Base-by-base conservation (phyloP, 495 filamentous ascomycete species). In the Aspergillus nidulans region DNA sequence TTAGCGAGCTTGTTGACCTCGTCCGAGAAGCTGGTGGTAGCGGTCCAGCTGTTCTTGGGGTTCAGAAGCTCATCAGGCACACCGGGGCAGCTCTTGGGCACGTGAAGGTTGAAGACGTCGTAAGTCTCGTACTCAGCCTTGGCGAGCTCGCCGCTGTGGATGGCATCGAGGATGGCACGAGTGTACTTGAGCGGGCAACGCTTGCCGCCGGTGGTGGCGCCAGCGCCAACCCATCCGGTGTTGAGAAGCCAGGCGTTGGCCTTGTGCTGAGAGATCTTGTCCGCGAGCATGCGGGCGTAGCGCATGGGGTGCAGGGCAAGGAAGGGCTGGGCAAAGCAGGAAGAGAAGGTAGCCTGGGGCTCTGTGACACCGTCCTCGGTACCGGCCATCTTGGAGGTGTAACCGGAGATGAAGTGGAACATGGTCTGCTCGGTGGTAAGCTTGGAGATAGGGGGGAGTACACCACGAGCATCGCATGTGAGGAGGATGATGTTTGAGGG, bases 331-430 rank as follows among this genome's bases (percentile, higher is more conserved):
- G 95, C 94, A 76, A 98, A 98, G 87, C 94, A 98, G 25, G 92
- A 95, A 16, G 91, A 96, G 87, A 98, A 98, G 63, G 94, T 98
- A 3, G 94, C 94, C 77, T 96, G 89, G 61, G 94, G 94, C 78
- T 98, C 94, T 15, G 88, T 90, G 49, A 98, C 84, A 71, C 94
- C 94, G 49, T 97, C 89, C 77, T 98, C 94, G 43, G 94, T 98
- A 66, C 94, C 94, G 57, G 92, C 95, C 95, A 98, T 97, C 86
- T 98, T 98, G 65, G 95, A 97, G 52, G 94, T 98, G 81, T 98
- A 98, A 66, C 94, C 94, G 18, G 88, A 94, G 73, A 98, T 98
- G 83, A 98, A 98, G 83, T 98, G 94, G 84, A 97, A 98, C 92
- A 98, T 97, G 67, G 90, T 96, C 77, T 98, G 94, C 65, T 91